Base-by-base conservation (phyloP, 1,284 basidiomycete species). In the Moniliella sp. region DNA sequence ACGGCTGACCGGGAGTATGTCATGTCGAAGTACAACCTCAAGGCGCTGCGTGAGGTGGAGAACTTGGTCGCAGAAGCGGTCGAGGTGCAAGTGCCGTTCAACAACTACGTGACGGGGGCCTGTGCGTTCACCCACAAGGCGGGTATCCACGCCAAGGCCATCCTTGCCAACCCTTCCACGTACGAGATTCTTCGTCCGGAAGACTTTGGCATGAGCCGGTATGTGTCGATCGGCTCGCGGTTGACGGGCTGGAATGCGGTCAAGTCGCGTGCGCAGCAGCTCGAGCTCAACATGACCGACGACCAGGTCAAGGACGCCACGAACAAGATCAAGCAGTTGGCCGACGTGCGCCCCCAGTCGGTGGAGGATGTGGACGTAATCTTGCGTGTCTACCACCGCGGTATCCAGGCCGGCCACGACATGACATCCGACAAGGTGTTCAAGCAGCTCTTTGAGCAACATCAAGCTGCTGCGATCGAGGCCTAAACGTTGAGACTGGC, bases 101-200 rank as follows among this genome's bases (percentile, higher is more conserved):
- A 80, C 74, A 88, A 91, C 64, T 68, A 69, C 58, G 69, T 71
- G 50, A 71, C 69, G 35, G 91, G 91, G 17, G 97, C 94, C 67
- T 97, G 91, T 61, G 91, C 91, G 12, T 99, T 99, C 68, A 99
- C 91, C 15, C 91, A 97, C 76, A 97, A 99, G 75, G 91, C 91
- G 18, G 91, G 91, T 64, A 99, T 99, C 50, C 91, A 99, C 65
- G 91, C 91, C 67, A 99, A 99, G 72, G 91, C 91, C 26, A 99
- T 99, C 64, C 73, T 99, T 36, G 94, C 94, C 69, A 97, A 99
- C 71, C 91, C 91, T 1, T 82, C 78, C 55, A 99, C 91, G 8
- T 99, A 97, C 43, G 50, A 55, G 39, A 57, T 58, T 34, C 45
- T 61, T 39, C 50, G 48, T 34, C 58, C 58, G 21, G 82, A 88